A percentile compares a stretch with the other conserved stretches of the same genome.
Evolutionary conservation across 31 red algal genomes (phyloP).

Genomic region (Odonthalia washingtoniensis): DNA sequence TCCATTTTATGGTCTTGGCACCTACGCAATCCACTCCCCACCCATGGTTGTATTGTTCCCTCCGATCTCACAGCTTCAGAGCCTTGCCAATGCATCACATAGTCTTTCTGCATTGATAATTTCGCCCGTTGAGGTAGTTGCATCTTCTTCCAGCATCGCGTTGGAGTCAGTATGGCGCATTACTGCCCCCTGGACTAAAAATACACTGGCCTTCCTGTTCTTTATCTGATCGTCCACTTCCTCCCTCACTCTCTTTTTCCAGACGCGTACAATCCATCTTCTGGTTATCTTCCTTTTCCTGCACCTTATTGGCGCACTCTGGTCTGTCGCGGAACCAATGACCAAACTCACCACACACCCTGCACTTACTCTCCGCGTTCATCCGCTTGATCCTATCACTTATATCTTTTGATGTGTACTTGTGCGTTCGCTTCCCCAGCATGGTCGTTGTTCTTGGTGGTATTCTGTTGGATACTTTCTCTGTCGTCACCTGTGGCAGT

Average conservation of each 20-base stretch:
- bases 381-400: no score
- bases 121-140: not conserved
- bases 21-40: no score
- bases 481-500: no score
- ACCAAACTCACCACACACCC: no score
- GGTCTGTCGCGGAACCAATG: no score
- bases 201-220: not conserved
- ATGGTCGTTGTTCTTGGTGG: no score
- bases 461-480: no score
- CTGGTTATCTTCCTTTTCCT: not conserved
- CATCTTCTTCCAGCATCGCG: not conserved
- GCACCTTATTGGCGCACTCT: not conserved
- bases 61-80: not conserved
- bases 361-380: no score
- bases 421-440: no score
- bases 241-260: not conserved
- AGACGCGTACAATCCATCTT: not conserved
- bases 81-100: not conserved
- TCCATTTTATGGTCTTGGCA: not conserved
- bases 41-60: constrained; percentile 10
- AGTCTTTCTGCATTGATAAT: not conserved
- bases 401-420: no score
- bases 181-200: not conserved
- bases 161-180: not conserved
- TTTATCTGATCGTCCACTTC: not conserved